Evolutionary conservation across 2,329 filamentous ascomycete species (phyloP).

Genomic region (Pseudogymnoascus sp.): DNA sequence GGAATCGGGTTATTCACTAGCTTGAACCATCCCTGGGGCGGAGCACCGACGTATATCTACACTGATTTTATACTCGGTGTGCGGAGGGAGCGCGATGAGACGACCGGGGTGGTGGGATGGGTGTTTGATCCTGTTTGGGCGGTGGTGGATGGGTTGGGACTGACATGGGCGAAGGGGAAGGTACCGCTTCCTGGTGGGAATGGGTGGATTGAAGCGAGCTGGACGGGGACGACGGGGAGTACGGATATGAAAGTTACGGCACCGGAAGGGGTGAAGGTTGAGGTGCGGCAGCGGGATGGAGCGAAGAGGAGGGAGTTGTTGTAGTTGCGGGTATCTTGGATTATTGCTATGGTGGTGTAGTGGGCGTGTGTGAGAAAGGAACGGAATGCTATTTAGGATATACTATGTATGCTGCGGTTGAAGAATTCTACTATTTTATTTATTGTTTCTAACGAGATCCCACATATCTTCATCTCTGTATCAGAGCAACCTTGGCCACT

Average conservation of each 20-base stretch:
- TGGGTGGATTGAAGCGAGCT: not conserved
- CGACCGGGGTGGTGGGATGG: not conserved
- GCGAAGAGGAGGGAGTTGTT: not conserved
- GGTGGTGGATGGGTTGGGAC: not conserved
- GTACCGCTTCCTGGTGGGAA: not conserved
- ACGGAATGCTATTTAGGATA: too few relatives aligned
- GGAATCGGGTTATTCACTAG: constrained; percentile 36
- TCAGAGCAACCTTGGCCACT: too few relatives aligned
- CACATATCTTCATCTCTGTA: not conserved
- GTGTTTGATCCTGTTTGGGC: constrained; percentile 3
- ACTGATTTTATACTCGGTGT: constrained; percentile 31
- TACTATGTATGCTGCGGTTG: not conserved
- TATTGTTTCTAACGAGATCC: not conserved
- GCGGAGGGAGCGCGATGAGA: constrained; percentile 13
- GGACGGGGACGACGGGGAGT: not conserved
- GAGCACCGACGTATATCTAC: constrained; percentile 37
- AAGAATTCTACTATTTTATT: not conserved
- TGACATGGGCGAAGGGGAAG: not conserved
- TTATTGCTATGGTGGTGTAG: not conserved
- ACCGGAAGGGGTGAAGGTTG: not conserved
- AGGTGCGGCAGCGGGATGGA: not conserved
- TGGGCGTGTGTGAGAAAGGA: not conserved
- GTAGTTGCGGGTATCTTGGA: not conserved
- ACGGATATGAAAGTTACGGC: not conserved
- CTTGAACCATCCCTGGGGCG: constrained; percentile 37